Percentiles rank a stretch among this genome's conserved stretches.
These are phyloP conservation scores for Neofusicoccum cordaticola DNA, from an alignment of 2,329 filamentous ascomycete genomes.

Conservation along the genomic window DNA sequence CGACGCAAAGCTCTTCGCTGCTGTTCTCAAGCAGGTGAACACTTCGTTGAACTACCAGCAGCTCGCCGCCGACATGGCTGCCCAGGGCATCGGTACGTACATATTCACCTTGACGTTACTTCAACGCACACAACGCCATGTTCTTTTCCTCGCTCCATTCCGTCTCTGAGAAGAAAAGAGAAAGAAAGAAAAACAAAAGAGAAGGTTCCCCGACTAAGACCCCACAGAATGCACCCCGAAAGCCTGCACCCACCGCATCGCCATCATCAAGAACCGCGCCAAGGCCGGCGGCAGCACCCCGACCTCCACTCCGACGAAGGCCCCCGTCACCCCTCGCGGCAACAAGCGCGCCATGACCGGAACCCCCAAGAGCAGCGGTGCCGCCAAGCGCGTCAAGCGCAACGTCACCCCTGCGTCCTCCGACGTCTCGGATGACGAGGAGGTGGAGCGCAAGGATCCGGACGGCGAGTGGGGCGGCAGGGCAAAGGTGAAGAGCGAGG, in stretches of 20 bases:
- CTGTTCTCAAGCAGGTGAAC: background rate
- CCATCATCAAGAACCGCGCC: constrained; percentile 14
- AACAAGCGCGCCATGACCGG: background rate
- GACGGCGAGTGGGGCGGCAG: background rate
- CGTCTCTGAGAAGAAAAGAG: background rate
- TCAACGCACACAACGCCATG: too few species aligned
- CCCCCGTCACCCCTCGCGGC: background rate
- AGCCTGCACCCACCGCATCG: constrained; percentile 18
- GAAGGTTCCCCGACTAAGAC: too few species aligned
- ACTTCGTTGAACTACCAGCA: constrained; percentile 11
- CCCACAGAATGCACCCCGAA: constrained; percentile 18
- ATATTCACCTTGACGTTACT: background rate
- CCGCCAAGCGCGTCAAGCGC: background rate
- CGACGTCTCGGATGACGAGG: background rate
- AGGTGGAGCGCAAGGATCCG: background rate
- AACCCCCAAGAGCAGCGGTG: background rate
- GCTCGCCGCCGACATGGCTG: constrained; percentile 18
- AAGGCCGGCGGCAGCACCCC: background rate
- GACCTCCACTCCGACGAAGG: background rate
- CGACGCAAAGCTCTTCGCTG: constrained; percentile 6
- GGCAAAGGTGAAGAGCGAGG: background rate
- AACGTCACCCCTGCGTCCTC: background rate
- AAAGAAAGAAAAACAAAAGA: background rate
- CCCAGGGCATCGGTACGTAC: constrained; percentile 14
- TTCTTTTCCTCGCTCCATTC: background rate